Evolutionary conservation across 73 alveolate species (phyloP).

Genomic region (Tetrahymena thermophila): DNA sequence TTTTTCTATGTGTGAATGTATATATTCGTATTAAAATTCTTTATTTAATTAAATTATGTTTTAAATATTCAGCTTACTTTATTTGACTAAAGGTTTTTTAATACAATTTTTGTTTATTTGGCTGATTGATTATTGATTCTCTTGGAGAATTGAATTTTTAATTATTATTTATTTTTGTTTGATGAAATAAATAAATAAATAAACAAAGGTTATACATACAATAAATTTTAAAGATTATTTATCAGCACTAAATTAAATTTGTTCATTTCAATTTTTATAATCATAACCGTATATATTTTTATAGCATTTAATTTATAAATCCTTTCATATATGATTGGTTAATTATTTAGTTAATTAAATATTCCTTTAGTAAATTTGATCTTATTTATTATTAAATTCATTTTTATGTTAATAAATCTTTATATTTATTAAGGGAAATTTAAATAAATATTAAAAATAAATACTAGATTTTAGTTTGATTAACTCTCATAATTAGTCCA

Average conservation of each 20-base stretch:
- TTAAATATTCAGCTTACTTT: background rate
- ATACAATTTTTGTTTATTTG: background rate
- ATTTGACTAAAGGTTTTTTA: background rate
- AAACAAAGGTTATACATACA: background rate
- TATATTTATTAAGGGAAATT: background rate
- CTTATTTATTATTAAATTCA: too few relatives aligned
- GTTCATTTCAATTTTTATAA: too few relatives aligned
- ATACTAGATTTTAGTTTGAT: background rate
- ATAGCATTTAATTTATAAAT: too few relatives aligned
- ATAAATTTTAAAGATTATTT: background rate
- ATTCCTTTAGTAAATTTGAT: too few relatives aligned
- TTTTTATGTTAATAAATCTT: too few relatives aligned
- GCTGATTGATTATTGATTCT: background rate
- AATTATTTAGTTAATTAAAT: too few relatives aligned
- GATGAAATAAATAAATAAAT: background rate
- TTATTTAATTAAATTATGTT: background rate
- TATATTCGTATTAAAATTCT: background rate
- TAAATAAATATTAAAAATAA: too few relatives aligned
- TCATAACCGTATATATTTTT: background rate
- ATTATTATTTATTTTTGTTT: background rate
- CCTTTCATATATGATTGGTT: too few relatives aligned
- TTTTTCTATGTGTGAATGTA: background rate
- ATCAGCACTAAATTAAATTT: background rate
- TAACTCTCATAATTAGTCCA: background rate
- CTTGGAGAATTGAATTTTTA: background rate